Evolutionary conservation across 768 basidiomycete genomes (phyloP).

Genomic region (Rubroboletus satanas): DNA sequence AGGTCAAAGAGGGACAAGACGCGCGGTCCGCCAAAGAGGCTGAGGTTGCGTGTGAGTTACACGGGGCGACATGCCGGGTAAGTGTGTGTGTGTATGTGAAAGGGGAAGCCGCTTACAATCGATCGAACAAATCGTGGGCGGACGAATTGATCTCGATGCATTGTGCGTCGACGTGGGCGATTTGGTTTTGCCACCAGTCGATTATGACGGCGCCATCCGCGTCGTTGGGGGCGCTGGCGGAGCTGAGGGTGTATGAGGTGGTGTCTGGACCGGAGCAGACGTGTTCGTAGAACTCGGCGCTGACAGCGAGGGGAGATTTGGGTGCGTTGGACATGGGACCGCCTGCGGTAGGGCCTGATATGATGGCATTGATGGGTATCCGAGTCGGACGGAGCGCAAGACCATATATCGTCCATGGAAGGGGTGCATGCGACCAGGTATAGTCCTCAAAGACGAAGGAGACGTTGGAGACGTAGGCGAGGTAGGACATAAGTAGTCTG

Average conservation of each 20-base stretch:
- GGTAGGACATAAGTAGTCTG: slow-evolving; percentile 49
- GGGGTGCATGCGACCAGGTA: slow-evolving; percentile 51
- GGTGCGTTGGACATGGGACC: slow-evolving; percentile 33
- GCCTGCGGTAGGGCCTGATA: slow-evolving; percentile 54
- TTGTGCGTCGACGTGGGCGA: slow-evolving; percentile 34
- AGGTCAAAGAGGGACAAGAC: slow-evolving; percentile 42
- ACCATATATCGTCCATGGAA: slow-evolving; percentile 54
- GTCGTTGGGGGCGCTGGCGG: slow-evolving; percentile 33
- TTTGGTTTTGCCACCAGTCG: slow-evolving; percentile 45
- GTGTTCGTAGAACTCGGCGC: slow-evolving; percentile 45
- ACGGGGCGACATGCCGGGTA: neutral
- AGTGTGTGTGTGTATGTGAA: too few species aligned
- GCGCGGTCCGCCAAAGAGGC: slow-evolving; percentile 43
- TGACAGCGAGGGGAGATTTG: slow-evolving; percentile 37
- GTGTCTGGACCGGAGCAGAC: slow-evolving; percentile 40
- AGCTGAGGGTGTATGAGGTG: slow-evolving; percentile 33
- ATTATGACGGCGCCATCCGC: slow-evolving; percentile 43
- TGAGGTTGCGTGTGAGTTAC: slow-evolving; percentile 12
- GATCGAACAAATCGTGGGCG: slow-evolving; percentile 44
- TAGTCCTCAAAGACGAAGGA: slow-evolving; percentile 65
- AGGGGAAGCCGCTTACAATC: slow-evolving; percentile 35
- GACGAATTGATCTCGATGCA: slow-evolving; percentile 46
- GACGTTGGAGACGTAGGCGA: slow-evolving; percentile 47
- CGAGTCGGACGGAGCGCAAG: slow-evolving; percentile 47
- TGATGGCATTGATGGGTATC: slow-evolving; percentile 57